A percentile compares a stretch with the other conserved stretches of the same genome.
phyloP scores from a whole-genome alignment of 1,284 basidiomycete species.

The Polyporus tsugae region DNA sequence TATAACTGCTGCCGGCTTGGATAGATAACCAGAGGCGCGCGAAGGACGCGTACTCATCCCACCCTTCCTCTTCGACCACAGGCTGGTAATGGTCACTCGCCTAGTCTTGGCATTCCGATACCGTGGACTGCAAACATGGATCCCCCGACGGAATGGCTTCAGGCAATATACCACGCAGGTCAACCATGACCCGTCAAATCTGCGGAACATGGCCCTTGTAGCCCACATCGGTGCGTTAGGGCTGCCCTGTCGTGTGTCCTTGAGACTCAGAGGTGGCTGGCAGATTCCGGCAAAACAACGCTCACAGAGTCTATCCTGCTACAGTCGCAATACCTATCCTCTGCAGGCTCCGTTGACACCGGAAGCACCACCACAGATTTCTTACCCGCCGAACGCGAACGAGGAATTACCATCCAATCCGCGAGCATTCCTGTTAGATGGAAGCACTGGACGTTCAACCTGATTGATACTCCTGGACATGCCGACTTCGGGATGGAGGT shows the following conservation, averaged over 20 bases:
- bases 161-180: constrained; percentile 46
- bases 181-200: constrained; percentile 51
- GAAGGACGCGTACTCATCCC: background rate
- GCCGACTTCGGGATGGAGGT: constrained; percentile 97
- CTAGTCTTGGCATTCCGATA: constrained; percentile 20
- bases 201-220: constrained; percentile 83
- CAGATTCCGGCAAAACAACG: constrained; percentile 93
- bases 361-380: constrained; percentile 94
- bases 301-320: constrained; percentile 88
- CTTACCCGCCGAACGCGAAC: constrained; percentile 86
- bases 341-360: constrained; percentile 85
- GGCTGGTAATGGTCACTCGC: constrained; percentile 24
- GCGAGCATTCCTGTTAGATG: constrained; percentile 93
- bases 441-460: constrained; percentile 84
- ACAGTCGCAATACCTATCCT: constrained; percentile 76
- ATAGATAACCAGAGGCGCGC: background rate
- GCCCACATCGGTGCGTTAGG: constrained; percentile 77
- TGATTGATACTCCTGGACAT: constrained; percentile 92
- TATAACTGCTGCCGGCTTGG: background rate
- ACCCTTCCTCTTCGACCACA: background rate
- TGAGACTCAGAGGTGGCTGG: constrained; percentile 21
- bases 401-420: constrained; percentile 92
- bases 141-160: constrained; percentile 29
- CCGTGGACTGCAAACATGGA: constrained; percentile 20
- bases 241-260: background rate